A percentile compares a stretch with the other conserved stretches of the same genome.
phyloP scores from a whole-genome alignment of 345 rosid genomes.

The Punica granatum region DNA sequence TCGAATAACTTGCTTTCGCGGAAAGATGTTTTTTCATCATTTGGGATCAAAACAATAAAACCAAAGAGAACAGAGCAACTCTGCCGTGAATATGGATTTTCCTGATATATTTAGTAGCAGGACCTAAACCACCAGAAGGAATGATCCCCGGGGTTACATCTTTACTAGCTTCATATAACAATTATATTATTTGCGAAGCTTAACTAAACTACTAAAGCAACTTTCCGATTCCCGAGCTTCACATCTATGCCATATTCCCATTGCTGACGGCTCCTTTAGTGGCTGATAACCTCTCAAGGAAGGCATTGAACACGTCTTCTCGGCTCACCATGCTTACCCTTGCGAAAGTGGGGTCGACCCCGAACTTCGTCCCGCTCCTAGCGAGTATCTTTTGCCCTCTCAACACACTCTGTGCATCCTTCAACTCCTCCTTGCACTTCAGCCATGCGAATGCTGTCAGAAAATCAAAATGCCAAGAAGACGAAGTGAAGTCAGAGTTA shows the following conservation, averaged over 20 bases:
- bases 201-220: neutral
- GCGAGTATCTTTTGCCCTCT: conserved; percentile 40
- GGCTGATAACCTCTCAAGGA: conserved; percentile 57
- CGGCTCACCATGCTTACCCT: conserved; percentile 68
- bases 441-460: conserved; percentile 77
- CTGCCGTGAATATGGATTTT: neutral
- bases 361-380: conserved; percentile 59
- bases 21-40: too few relatives aligned
- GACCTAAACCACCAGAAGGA: conserved; percentile 9
- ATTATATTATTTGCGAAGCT: neutral
- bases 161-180: too few relatives aligned
- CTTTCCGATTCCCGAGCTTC: neutral
- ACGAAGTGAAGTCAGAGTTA: neutral
- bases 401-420: conserved; percentile 37
- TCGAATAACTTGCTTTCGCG: too few relatives aligned
- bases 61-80: neutral
- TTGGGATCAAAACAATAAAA: neutral
- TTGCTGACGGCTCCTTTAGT: conserved; percentile 16
- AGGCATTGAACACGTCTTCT: conserved; percentile 42
- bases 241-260: neutral
- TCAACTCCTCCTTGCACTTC: conserved; percentile 40
- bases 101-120: neutral
- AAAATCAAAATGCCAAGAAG: neutral
- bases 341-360: conserved; percentile 33
- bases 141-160: neutral